Evolutionary conservation across 2,329 filamentous ascomycete species (phyloP).

Genomic region (Colletotrichum zoysiae): DNA sequence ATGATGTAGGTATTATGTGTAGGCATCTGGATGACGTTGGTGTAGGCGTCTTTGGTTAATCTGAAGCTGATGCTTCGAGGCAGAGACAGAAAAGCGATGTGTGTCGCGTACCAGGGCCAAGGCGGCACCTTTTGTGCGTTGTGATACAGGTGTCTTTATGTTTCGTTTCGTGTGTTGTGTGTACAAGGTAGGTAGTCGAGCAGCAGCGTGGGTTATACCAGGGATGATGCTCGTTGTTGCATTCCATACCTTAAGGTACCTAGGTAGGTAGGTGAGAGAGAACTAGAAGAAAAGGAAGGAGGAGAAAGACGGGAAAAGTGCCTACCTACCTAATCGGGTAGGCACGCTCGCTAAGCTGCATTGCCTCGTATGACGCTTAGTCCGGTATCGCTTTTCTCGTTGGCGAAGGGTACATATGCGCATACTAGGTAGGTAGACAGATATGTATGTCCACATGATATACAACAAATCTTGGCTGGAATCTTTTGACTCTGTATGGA

Average conservation of each 20-base stretch:
- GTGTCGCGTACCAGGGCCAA: not conserved
- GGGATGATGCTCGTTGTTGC: not conserved
- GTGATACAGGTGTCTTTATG: not conserved
- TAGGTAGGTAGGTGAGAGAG: not conserved
- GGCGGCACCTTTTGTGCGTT: not conserved
- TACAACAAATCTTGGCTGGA: slow-evolving; percentile 19
- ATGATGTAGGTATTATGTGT: not conserved
- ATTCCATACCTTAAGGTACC: not conserved
- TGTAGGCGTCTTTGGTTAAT: not conserved
- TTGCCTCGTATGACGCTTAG: not conserved
- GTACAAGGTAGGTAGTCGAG: not conserved
- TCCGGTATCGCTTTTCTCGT: not conserved
- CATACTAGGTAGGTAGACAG: not conserved
- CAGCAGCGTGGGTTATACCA: not conserved
- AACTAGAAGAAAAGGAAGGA: slow-evolving; percentile 15
- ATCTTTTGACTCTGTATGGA: slow-evolving; percentile 19
- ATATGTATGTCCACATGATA: not conserved
- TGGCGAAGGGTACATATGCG: too few species aligned
- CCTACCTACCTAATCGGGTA: slow-evolving; percentile 35
- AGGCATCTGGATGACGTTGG: not conserved
- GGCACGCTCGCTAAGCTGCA: slow-evolving; percentile 8
- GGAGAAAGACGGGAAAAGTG: not conserved
- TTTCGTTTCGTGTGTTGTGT: not conserved
- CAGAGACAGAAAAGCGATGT: not conserved
- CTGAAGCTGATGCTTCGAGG: not conserved